A percentile compares a stretch with the other conserved stretches of the same genome.
These are phyloP conservation scores for Penicillium steckii DNA, from an alignment of 495 filamentous ascomycete species.

Conservation along the genomic window DNA sequence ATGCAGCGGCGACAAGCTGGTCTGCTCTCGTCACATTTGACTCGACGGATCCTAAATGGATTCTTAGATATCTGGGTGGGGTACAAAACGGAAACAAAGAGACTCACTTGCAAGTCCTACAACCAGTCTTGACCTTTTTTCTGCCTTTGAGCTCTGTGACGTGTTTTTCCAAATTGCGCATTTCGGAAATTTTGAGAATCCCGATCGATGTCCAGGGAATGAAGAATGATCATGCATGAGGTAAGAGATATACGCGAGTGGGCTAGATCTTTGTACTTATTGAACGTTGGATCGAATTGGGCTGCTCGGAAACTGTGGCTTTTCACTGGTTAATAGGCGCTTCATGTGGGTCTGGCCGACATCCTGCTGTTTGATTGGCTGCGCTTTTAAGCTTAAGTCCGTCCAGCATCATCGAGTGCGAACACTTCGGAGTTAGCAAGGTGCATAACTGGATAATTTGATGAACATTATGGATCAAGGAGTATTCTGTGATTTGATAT, in stretches of 20 bases:
- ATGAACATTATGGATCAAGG: neutral
- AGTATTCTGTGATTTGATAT: too few relatives aligned
- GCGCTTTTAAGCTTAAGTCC: constrained; percentile 3
- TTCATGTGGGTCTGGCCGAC: neutral
- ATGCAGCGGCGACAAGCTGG: constrained; percentile 54
- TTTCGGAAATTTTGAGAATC: neutral
- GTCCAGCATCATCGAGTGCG: neutral
- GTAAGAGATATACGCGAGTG: neutral
- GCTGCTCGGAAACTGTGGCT: constrained; percentile 6
- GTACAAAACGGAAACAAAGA: too few relatives aligned
- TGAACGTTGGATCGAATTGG: constrained; percentile 4
- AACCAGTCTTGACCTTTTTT: constrained; percentile 25
- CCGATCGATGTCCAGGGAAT: neutral
- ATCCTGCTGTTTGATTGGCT: neutral
- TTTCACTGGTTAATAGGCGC: neutral
- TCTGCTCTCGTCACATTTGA: constrained; percentile 59
- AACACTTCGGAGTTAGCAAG: neutral
- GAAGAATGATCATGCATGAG: neutral
- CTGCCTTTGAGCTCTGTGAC: neutral
- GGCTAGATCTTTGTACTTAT: neutral
- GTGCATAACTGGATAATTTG: neutral
- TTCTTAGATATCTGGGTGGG: neutral
- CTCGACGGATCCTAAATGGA: constrained; percentile 36
- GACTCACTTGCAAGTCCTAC: constrained; percentile 30
- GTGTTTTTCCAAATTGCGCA: neutral